These are phyloP conservation scores for Eutrema japonicum DNA, from an alignment of 345 rosid species.

Conservation along the genomic window DNA sequence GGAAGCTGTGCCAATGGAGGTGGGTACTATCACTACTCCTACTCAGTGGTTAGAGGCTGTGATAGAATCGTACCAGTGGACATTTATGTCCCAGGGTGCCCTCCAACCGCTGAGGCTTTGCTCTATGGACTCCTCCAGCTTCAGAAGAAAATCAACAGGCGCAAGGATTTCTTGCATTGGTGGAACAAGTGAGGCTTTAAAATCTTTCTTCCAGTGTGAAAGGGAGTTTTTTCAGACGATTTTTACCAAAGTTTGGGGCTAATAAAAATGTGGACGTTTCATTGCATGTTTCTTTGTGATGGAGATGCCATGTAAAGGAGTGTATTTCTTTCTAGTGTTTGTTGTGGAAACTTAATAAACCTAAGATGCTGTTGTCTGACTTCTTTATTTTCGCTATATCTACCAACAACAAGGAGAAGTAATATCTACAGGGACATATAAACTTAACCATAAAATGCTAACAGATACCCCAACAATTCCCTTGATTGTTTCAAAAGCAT, in stretches of 20 bases:
- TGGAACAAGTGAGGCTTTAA: conserved; percentile 68
- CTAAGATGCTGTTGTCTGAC: conserved; percentile 24
- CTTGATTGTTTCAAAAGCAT: background rate
- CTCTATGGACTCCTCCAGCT: conserved; percentile 93
- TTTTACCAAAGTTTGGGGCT: conserved; percentile 24
- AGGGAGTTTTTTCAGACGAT: conserved; percentile 26
- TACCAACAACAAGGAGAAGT: background rate
- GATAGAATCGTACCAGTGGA: conserved; percentile 98
- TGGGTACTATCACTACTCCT: conserved; percentile 97
- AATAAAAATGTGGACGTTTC: conserved; percentile 42
- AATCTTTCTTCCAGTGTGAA: conserved; percentile 7
- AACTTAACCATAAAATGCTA: background rate
- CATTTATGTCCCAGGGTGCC: conserved; percentile 97
- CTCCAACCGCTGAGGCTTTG: conserved; percentile 96
- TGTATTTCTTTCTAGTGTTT: conserved; percentile 22
- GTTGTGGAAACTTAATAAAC: conserved; percentile 30
- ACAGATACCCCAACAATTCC: background rate
- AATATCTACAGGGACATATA: no score
- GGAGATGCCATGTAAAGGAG: conserved; percentile 43
- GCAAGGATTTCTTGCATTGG: conserved; percentile 94
- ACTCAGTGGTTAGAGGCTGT: conserved; percentile 95
- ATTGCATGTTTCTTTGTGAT: conserved; percentile 38
- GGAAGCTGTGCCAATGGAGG: conserved; percentile 99
- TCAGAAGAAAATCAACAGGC: conserved; percentile 97
- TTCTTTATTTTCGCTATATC: background rate